Evolutionary conservation across 2,329 filamentous ascomycete species (phyloP).

Genomic region (Zymoseptoria crescenta): DNA sequence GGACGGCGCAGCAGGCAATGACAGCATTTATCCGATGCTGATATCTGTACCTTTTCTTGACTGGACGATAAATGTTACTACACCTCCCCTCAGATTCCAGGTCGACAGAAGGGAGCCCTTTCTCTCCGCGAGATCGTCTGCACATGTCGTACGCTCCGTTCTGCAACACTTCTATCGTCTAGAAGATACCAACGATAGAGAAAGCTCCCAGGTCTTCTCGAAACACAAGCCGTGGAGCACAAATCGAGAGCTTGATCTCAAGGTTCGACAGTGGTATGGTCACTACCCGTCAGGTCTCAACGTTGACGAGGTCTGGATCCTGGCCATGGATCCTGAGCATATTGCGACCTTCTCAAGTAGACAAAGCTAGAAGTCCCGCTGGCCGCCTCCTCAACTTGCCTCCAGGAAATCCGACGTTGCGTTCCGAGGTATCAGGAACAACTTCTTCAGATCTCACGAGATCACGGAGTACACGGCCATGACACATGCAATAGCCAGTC

Average conservation of each 20-base stretch:
- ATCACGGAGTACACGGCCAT: constrained; percentile 32
- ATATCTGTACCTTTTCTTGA: constrained; percentile 37
- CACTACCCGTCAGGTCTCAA: constrained; percentile 36
- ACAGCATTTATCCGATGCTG: constrained; percentile 29
- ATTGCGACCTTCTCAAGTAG: constrained; percentile 38
- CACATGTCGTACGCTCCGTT: constrained; percentile 35
- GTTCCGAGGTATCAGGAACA: constrained; percentile 36
- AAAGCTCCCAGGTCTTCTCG: constrained; percentile 34
- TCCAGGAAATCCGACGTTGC: constrained; percentile 35
- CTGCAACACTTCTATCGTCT: constrained; percentile 38
- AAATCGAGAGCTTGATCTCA: constrained; percentile 35
- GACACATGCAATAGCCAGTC: constrained; percentile 31
- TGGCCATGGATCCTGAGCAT: constrained; percentile 34
- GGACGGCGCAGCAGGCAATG: constrained; percentile 7
- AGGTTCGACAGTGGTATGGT: constrained; percentile 37
- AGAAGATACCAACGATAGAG: constrained; percentile 37
- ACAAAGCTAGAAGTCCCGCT: constrained; percentile 38
- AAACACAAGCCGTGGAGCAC: constrained; percentile 37
- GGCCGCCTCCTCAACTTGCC: constrained; percentile 36
- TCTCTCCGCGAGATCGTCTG: constrained; percentile 31
- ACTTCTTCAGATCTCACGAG: constrained; percentile 28
- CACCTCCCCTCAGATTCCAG: constrained; percentile 36
- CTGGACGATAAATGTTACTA: constrained; percentile 33
- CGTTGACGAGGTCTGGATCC: constrained; percentile 38
- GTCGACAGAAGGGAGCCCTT: constrained; percentile 36